Evolutionary conservation across 2,329 filamentous ascomycete species (phyloP), one percentile per base, ranked within the genome.

Genomic region (Colletotrichum sp.): DNA sequence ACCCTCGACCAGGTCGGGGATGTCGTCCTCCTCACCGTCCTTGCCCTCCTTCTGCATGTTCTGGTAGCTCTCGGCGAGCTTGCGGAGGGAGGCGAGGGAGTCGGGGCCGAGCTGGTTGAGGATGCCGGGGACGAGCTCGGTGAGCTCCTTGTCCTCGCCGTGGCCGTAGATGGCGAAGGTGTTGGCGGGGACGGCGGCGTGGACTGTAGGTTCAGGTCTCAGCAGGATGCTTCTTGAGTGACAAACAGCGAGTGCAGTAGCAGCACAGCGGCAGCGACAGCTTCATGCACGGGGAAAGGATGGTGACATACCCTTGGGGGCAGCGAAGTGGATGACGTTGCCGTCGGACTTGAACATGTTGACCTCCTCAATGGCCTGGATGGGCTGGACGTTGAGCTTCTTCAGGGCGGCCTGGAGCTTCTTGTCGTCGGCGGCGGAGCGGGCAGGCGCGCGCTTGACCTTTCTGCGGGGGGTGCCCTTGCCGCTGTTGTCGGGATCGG

Each of bases 281-380:
- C 30, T 21, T 8, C 30, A 48, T n/a, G 16, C 18, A n/a, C 16
- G n/a, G 26, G 55, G 36, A 34, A 60, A 60, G 43, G 68, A 71
- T 30, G 74, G 74, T 64, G 34, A 90, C 92, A 85, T 89, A 99
- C 97, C 97, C 92, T 98, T 98, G 82, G 97, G 97, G 84, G 95
- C 95, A 83, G 95, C 94, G 87, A 99, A 99, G 93, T 99, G 97
- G 85, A 99, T 99, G 87, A 99, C 97, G 88, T 99, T 99, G 88
- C 97, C 97, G 86, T 99, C 97, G 86, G 95, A 94, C 94, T 99
- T 99, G 94, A 99, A 99, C 97, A 99, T 99, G 94, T 99, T 99
- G 87, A 99, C 97, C 92, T 99, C 97, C 93, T 99, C 97, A 83
- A 99, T 99, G 80, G 95, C 95, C 91, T 98, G 96, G 89, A 99